phyloP scores from a whole-genome alignment of 2,329 filamentous ascomycete species.

The Fusarium nelsonii region DNA sequence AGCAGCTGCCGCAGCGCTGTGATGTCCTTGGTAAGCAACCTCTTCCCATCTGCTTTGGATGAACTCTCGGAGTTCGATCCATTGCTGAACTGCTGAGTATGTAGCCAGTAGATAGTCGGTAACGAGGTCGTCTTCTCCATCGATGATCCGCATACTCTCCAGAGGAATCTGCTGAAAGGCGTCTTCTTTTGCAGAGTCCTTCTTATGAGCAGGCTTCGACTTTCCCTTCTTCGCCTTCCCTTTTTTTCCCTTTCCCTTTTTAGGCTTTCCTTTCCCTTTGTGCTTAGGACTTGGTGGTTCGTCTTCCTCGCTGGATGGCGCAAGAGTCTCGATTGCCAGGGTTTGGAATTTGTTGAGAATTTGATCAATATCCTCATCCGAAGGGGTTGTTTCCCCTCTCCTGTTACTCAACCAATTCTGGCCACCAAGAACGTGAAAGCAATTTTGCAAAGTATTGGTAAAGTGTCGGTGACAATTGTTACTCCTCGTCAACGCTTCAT shows the following conservation, averaged over 20 bases:
- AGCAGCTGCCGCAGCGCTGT: constrained; percentile 59
- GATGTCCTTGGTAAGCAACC: constrained; percentile 59
- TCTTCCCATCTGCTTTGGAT: constrained; percentile 58
- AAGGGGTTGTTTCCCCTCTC: background rate
- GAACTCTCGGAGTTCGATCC: constrained; percentile 55
- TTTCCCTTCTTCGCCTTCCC: constrained; percentile 25
- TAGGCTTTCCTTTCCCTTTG: background rate
- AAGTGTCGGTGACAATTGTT: constrained; percentile 58
- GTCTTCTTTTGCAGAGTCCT: background rate
- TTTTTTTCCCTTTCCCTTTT: constrained; percentile 30
- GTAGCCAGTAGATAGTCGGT: constrained; percentile 61
- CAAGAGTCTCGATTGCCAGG: background rate
- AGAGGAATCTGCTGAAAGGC: constrained; percentile 50
- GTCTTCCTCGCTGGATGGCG: constrained; percentile 21
- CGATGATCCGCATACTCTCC: constrained; percentile 59
- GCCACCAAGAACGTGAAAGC: constrained; percentile 54
- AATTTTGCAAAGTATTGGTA: constrained; percentile 56
- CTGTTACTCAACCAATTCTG: background rate
- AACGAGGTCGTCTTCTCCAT: constrained; percentile 52
- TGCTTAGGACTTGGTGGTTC: background rate
- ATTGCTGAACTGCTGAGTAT: constrained; percentile 55
- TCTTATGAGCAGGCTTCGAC: background rate
- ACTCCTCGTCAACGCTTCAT: constrained; percentile 51
- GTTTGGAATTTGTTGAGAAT: background rate
- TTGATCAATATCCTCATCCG: constrained; percentile 12